phyloP scores from a whole-genome alignment of 2,329 filamentous ascomycete species.

The Dissoconium aciculare region DNA sequence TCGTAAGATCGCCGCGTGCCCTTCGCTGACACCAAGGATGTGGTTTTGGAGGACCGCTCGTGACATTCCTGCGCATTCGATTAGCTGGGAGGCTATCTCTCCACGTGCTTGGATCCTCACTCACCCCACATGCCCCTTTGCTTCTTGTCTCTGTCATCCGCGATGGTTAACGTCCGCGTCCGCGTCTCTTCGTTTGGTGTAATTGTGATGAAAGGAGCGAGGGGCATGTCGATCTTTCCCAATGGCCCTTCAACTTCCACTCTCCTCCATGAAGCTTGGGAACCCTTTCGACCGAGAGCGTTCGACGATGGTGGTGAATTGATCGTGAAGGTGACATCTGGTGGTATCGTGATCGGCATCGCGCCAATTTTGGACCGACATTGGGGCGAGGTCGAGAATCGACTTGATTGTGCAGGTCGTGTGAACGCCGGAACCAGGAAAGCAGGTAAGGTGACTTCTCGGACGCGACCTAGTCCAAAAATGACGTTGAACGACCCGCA shows the following conservation, averaged over 20 bases:
- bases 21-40: constrained; percentile 88
- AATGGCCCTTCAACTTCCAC: constrained; percentile 69
- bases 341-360: constrained; percentile 64
- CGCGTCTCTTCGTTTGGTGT: constrained; percentile 48
- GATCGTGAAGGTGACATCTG: constrained; percentile 60
- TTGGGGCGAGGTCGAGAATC: constrained; percentile 57
- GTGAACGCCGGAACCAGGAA: constrained; percentile 60
- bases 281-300: constrained; percentile 43
- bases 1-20: constrained; percentile 82
- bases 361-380: constrained; percentile 71
- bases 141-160: constrained; percentile 51
- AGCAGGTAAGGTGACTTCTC: constrained; percentile 36
- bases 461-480: no score
- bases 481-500: no score
- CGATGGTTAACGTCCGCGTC: constrained; percentile 54
- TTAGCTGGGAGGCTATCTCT: no score
- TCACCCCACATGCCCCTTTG: constrained; percentile 95
- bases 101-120: constrained; percentile 17
- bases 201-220: constrained; percentile 67
- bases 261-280: constrained; percentile 45
- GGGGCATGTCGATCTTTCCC: constrained; percentile 59
- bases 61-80: constrained; percentile 52
- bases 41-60: constrained; percentile 83
- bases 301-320: constrained; percentile 46
- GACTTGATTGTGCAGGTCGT: constrained; percentile 25